Evolutionary conservation across 2,329 filamentous ascomycete species (phyloP), one percentile per base, ranked within the genome.

Genomic region (Penicillium sp.): DNA sequence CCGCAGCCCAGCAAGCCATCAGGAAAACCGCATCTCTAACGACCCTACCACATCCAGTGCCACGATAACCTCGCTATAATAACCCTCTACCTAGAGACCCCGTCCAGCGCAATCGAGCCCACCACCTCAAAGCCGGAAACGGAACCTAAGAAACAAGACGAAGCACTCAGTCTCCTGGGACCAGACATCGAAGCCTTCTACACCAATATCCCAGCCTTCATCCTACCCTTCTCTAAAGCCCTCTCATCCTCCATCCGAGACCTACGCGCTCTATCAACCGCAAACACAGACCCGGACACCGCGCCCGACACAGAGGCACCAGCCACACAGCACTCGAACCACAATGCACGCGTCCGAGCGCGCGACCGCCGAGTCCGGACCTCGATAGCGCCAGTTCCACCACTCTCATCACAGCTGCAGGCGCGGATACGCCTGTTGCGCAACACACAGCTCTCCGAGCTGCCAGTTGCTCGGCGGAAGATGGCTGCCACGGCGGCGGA

Each of bases 161-260:
- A 66, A 28, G 55, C 58, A 8, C 56, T 65, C 39, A 59, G 63
- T 3, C 64, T 71, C 12, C 57, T 72, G 4, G 54, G 55, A 22
- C 60, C 66, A 1, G 67, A 71, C 45, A 62, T 71, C 31, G 59
- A 69, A 35, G 54, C 53, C 6, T 71, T 72, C 53, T 66, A 65
- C 49, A 59, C 60, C 5, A 57, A 58, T 12, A 56, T 67, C 17
- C 62, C 64, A 5, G 34, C 53, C 2, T 46, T 68, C 3, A 57
- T 60, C 13, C 46, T 44, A 1, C 54, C 54, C 2, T 55, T 69
- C 28, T 63, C 67, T 2, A 59, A 53, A 6, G 32, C 53, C 8
- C 49, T 69, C n/a, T 58, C 62, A 8, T 56, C 52, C 6, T 48
- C 57, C 8, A 41, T 68, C 2, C 45, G 54, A 12, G 60, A 59